Evolutionary conservation across 75 land plant species (phyloP).

Genomic region (Pseudotsuga menziesii): DNA sequence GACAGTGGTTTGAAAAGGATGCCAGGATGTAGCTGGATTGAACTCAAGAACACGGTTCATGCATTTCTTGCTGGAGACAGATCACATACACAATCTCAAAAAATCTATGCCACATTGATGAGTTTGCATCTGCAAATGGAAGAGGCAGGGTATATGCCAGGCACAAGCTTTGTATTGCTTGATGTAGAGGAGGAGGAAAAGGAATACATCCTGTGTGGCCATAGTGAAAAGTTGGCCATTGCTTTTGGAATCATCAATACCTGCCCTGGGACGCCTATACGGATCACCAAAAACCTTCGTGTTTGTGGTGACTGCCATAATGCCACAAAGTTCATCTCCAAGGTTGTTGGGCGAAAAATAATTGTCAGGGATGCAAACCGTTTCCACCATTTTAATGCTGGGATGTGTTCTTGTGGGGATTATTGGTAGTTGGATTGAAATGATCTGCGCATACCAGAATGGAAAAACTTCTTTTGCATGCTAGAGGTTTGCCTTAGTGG

Average conservation of each 20-base stretch:
- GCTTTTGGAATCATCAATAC: background rate
- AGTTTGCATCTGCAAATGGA: background rate
- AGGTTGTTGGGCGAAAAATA: background rate
- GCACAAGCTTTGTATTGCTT: background rate
- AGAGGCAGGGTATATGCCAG: background rate
- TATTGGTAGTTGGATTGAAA: background rate
- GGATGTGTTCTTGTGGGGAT: slow-evolving; percentile 1
- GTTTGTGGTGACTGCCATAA: background rate
- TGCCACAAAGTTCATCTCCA: background rate
- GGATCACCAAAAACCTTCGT: background rate
- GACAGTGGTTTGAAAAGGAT: too few species aligned
- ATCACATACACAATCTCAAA: too few species aligned
- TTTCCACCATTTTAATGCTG: background rate
- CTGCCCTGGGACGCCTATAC: background rate
- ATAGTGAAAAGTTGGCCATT: background rate
- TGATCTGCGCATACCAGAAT: too few species aligned
- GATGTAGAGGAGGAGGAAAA: background rate
- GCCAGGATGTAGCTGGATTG: too few species aligned
- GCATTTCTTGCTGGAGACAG: too few species aligned
- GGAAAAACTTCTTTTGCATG: too few species aligned
- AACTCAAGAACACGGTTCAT: too few species aligned
- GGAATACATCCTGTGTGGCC: background rate
- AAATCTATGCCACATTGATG: too few species aligned
- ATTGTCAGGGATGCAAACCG: slow-evolving; percentile 1
- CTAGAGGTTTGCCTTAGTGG: too few species aligned